Conservation (phyloP, 768 basidiomycete species). For the Nidula microcarpa region DNA sequence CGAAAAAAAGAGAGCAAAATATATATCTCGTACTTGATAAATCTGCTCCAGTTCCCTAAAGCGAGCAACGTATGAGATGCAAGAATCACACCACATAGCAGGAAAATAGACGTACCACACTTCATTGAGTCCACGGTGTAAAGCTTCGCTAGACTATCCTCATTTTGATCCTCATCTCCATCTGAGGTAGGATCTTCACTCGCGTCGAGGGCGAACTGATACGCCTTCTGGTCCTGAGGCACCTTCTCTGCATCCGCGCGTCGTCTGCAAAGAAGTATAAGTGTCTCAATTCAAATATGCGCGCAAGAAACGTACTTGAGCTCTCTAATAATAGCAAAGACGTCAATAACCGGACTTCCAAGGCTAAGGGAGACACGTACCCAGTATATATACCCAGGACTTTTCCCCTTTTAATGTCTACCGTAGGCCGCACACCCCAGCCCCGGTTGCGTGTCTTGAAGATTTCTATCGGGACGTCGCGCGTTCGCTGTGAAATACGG, state of each 20-base stretch:
- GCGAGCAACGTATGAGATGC: constrained; percentile 1
- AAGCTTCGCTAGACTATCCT: constrained; percentile 22
- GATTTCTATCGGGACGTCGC: constrained; percentile 56
- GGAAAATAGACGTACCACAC: constrained; percentile 36
- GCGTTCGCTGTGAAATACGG: constrained; percentile 57
- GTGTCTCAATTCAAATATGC: too few species aligned
- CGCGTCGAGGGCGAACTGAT: constrained; percentile 60
- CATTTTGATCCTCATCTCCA: constrained; percentile 38
- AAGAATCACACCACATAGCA: not conserved
- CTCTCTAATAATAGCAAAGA: too few species aligned
- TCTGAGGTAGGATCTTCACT: too few species aligned
- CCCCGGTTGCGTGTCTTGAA: constrained; percentile 60
- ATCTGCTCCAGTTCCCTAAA: constrained; percentile 74
- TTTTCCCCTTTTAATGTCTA: constrained; percentile 43
- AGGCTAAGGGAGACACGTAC: constrained; percentile 12
- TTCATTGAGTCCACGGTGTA: constrained; percentile 57
- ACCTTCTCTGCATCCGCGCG: constrained; percentile 31
- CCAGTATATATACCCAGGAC: constrained; percentile 70
- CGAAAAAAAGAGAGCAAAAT: not conserved
- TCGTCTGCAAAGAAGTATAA: constrained; percentile 30
- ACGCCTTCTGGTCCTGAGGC: constrained; percentile 33
- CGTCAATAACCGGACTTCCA: too few species aligned
- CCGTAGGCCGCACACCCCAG: constrained; percentile 60
- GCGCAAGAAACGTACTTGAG: too few species aligned
- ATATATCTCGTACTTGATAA: constrained; percentile 53